Evolutionary conservation across 208 protist genomes (phyloP).

Genomic region (Crithidia expoeki): DNA sequence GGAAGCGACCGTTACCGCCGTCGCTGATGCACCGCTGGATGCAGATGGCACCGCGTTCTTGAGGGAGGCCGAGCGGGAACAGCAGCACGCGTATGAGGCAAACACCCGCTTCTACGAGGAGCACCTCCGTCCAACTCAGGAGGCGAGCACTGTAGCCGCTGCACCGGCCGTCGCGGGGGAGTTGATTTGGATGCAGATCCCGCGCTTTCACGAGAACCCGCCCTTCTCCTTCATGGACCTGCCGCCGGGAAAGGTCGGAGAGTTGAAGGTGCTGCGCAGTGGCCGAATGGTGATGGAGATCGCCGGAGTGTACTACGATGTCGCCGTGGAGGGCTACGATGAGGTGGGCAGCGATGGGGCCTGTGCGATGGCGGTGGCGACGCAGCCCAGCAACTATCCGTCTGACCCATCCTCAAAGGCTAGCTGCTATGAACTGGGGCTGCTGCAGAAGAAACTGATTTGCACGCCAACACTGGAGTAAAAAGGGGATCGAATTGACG

Average conservation of each 20-base stretch:
- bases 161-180: slow-evolving; percentile 8
- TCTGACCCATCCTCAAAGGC: slow-evolving; percentile 35
- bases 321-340: slow-evolving; percentile 55
- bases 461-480: slow-evolving; percentile 71
- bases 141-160: background rate
- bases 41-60: slow-evolving; percentile 71
- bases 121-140: slow-evolving; percentile 29
- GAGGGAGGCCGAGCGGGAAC: slow-evolving; percentile 57
- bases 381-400: slow-evolving; percentile 48
- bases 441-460: slow-evolving; percentile 75
- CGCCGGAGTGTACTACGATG: slow-evolving; percentile 76
- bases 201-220: slow-evolving; percentile 58
- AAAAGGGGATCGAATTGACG: too few relatives aligned
- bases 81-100: slow-evolving; percentile 33
- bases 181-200: slow-evolving; percentile 84
- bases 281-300: slow-evolving; percentile 85
- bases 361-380: slow-evolving; percentile 53
- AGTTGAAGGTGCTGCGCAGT: slow-evolving; percentile 78
- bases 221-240: slow-evolving; percentile 57
- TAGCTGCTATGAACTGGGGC: slow-evolving; percentile 72
- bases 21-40: slow-evolving; percentile 20
- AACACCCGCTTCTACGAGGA: slow-evolving; percentile 76
- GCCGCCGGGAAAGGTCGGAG: slow-evolving; percentile 76
- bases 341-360: slow-evolving; percentile 37
- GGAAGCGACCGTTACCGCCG: background rate